Base-by-base conservation (phyloP, 2,329 filamentous ascomycete species). In the Ophidiomyces ophidiicola region DNA sequence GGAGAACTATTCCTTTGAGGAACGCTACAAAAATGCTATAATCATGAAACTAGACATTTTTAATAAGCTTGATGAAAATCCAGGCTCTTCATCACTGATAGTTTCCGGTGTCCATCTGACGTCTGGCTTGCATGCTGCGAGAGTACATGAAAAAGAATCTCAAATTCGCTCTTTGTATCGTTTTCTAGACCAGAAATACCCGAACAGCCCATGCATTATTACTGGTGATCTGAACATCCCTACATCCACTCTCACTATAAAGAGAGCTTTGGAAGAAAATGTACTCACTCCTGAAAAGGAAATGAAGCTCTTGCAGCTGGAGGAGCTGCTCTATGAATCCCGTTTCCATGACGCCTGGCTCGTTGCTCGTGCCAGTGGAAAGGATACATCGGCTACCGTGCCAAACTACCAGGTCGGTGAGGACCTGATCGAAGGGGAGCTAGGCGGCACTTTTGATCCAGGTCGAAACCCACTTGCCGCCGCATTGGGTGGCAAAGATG, bases 391-490 rank as follows among this genome's bases (percentile, higher is more conserved):
- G 3, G 55, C 62, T 11, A 53, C 50, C 0, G 50, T 54, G 14
- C 43, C 50, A 10, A 45, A 46, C 15, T 36, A 48, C 23, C 37
- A 43, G 11, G 39, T 43, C 5, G 34, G 48, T 4, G 50, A 55
- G 7, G 59, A 66, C 11, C 44, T 64, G 0, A 68, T 66, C 20
- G 68, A 74, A 37, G 78, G 76, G 1, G 76, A 80, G 51, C 66
- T 74, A 44, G 77, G 76, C 1, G 73, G 75, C 3, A 82, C 78
- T 0, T 81, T 78, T 51, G 70, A 81, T 48, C 76, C 76, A 0
- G 57, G 57, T 1, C 57, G 57, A 4, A 82, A 82, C 48, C 53
- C 56, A 1, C 60, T 78, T 8, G 76, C 77, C 2, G 65, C 68
- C 1, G 59, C 63, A 7, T 67, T 67, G 3, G 66, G 70, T 1